These are phyloP conservation scores for Fragaria vesca DNA, from an alignment of 306 rosid species.

Conservation along the genomic window DNA sequence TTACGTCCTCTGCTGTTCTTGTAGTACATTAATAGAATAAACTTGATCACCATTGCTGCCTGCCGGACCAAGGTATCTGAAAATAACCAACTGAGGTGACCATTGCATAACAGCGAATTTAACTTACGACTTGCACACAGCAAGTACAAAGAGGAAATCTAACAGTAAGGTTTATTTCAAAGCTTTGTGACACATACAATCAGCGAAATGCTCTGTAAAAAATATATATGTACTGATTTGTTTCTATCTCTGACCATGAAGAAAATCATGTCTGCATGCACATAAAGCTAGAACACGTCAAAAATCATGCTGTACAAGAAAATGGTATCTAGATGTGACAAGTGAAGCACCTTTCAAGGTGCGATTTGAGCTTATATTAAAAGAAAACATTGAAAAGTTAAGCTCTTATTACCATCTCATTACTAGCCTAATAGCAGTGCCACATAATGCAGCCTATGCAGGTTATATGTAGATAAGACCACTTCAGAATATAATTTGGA, in stretches of 20 bases:
- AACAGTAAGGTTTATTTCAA: background rate
- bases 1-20: conserved; percentile 88
- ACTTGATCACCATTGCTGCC: conserved; percentile 86
- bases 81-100: conserved; percentile 30
- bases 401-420: background rate
- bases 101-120: conserved; percentile 18
- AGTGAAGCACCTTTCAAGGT: background rate
- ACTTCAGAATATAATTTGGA: background rate
- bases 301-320: background rate
- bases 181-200: background rate
- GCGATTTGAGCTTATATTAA: background rate
- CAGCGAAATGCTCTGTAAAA: background rate
- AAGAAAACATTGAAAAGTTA: background rate
- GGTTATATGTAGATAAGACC: background rate
- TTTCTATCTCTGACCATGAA: background rate
- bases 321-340: background rate
- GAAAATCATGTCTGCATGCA: background rate
- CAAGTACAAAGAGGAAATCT: background rate
- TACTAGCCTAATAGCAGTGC: background rate
- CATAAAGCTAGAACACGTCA: background rate
- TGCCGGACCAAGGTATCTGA: conserved; percentile 95
- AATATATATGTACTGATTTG: background rate
- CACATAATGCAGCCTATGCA: background rate
- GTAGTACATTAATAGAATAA: conserved; percentile 73
- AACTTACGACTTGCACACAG: conserved; percentile 7